These are phyloP conservation scores for Trebouxia sp. DNA, from an alignment of 139 green algal species.

Conservation along the genomic window DNA sequence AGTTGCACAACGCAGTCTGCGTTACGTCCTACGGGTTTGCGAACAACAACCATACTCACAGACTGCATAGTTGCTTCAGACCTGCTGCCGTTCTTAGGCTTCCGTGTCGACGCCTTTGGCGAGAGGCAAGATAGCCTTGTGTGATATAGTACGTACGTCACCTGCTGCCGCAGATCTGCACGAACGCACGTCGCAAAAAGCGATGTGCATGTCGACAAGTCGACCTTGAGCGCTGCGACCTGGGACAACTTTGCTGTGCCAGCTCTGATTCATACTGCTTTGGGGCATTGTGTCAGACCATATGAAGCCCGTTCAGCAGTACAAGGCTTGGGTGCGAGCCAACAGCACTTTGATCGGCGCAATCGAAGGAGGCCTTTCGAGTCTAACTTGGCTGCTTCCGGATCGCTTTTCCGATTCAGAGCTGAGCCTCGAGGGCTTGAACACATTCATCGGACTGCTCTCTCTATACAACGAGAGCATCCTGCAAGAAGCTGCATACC, in stretches of 20 bases:
- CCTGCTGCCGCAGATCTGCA: too few species aligned
- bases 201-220: too few species aligned
- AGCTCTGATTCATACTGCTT: too few species aligned
- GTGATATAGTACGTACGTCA: too few species aligned
- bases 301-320: constrained; percentile 17
- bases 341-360: constrained; percentile 35
- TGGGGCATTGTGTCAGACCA: background rate
- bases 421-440: constrained; percentile 46
- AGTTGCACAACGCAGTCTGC: too few species aligned
- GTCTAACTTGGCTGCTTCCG: constrained; percentile 56
- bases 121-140: too few species aligned
- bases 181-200: too few species aligned
- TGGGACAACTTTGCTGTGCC: background rate
- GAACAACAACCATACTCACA: too few species aligned
- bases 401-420: constrained; percentile 56
- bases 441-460: constrained; percentile 47
- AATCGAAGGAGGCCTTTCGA: constrained; percentile 47
- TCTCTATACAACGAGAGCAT: constrained; percentile 49
- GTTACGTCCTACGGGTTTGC: too few species aligned
- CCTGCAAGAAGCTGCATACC: background rate
- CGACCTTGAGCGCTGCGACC: background rate
- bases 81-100: too few species aligned
- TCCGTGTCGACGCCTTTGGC: too few species aligned
- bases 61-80: too few species aligned
- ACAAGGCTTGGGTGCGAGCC: constrained; percentile 37